Conservation (phyloP, 2,329 filamentous ascomycete genomes). For the Metarhizium guizhouense region DNA sequence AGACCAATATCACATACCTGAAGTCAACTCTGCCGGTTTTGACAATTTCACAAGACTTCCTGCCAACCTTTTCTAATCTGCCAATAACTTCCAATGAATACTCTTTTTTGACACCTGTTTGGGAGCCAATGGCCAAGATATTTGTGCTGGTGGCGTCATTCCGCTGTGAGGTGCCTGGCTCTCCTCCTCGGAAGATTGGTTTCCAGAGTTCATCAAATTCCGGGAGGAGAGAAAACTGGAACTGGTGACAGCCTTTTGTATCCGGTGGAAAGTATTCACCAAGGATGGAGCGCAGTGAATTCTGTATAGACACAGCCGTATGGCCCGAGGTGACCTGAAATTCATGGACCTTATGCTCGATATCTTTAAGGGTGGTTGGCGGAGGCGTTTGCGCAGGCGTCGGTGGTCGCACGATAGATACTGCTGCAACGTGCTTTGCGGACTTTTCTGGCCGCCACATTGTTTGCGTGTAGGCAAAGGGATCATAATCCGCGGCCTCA, state of each 20-base stretch:
- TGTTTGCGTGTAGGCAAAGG: constrained; percentile 30
- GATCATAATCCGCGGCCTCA: constrained; percentile 35
- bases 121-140: constrained; percentile 51
- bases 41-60: constrained; percentile 37
- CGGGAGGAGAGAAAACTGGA: constrained; percentile 36
- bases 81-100: constrained; percentile 39
- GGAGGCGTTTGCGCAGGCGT: constrained; percentile 36
- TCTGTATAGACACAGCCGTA: constrained; percentile 46
- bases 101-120: constrained; percentile 42
- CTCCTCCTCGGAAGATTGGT: constrained; percentile 36
- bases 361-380: constrained; percentile 15
- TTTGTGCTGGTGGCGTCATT: constrained; percentile 39
- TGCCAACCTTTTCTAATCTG: constrained; percentile 46
- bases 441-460: constrained; percentile 15
- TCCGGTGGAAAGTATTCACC: constrained; percentile 40
- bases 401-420: constrained; percentile 26
- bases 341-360: constrained; percentile 34
- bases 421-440: constrained; percentile 10
- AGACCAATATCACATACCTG: constrained; percentile 31
- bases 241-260: constrained; percentile 36
- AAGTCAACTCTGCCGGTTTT: constrained; percentile 51
- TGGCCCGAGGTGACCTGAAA: constrained; percentile 31
- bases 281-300: constrained; percentile 45
- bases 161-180: constrained; percentile 16
- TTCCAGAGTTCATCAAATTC: constrained; percentile 44